These are phyloP conservation scores for Aulographum hederae DNA, from an alignment of 2,329 filamentous ascomycete species.

Conservation along the genomic window DNA sequence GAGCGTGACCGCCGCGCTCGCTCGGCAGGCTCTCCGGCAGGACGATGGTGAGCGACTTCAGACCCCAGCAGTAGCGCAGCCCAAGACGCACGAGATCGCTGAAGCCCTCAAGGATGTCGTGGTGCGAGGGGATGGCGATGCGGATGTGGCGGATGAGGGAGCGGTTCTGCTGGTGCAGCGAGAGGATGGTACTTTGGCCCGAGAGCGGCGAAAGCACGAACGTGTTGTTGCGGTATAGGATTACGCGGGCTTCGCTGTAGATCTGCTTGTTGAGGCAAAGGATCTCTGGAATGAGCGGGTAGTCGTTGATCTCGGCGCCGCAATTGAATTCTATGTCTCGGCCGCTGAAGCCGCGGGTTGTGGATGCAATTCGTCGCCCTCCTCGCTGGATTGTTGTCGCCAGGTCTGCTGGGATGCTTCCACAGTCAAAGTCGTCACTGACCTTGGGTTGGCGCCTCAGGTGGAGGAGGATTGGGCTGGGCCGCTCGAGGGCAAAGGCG, in stretches of 20 bases:
- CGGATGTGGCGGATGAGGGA: conserved; percentile 24
- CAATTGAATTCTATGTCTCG: not conserved
- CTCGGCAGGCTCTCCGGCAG: conserved; percentile 16
- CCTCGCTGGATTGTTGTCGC: not conserved
- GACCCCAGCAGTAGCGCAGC: conserved; percentile 25
- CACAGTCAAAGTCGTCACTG: conserved; percentile 4
- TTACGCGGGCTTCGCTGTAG: conserved; percentile 19
- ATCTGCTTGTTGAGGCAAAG: conserved; percentile 21
- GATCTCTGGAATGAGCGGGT: conserved; percentile 19
- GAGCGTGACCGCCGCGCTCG: conserved; percentile 7
- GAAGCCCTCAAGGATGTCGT: conserved; percentile 27
- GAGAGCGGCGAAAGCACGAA: conserved; percentile 20
- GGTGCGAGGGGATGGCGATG: conserved; percentile 25
- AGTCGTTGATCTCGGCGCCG: conserved; percentile 10
- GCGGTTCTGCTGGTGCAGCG: conserved; percentile 23
- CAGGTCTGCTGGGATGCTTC: not conserved
- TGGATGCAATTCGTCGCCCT: not conserved
- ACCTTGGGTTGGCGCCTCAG: conserved; percentile 5
- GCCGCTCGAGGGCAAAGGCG: conserved; percentile 16
- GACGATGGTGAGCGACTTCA: conserved; percentile 22
- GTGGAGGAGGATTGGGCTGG: conserved; percentile 14
- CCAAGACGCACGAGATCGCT: conserved; percentile 25
- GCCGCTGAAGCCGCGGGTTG: not conserved
- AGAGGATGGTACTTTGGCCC: conserved; percentile 18
- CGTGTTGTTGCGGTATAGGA: conserved; percentile 21